phyloP scores from a whole-genome alignment of 1,284 basidiomycete genomes.

The Ceratobasidium papillatum region DNA sequence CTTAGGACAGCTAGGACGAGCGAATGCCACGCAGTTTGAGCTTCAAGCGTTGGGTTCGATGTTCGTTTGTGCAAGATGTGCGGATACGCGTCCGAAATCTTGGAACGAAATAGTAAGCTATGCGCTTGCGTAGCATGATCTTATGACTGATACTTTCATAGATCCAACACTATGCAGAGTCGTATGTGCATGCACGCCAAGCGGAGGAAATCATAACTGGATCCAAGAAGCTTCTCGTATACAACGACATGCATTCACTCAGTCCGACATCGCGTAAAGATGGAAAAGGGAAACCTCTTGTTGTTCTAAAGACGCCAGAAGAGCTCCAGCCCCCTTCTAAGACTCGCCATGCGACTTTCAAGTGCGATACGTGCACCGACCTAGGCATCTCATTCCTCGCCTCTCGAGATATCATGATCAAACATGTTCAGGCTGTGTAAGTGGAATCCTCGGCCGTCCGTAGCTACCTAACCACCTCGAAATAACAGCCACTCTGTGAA shows the following conservation, averaged over 20 bases:
- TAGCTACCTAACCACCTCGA: too few relatives aligned
- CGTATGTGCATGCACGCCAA: neutral
- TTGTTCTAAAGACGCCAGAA: neutral
- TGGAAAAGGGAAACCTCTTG: neutral
- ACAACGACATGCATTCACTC: neutral
- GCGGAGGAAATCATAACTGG: neutral
- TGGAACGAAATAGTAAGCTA: constrained; percentile 11
- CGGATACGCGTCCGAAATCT: neutral
- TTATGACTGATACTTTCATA: neutral
- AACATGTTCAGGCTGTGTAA: constrained; percentile 6
- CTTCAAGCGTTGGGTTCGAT: neutral
- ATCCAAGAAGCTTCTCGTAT: neutral
- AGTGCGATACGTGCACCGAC: neutral
- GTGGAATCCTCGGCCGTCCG: too few relatives aligned
- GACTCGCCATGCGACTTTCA: neutral
- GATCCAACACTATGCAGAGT: constrained; percentile 6
- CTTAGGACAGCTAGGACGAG: neutral
- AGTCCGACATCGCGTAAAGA: neutral
- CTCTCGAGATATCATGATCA: neutral
- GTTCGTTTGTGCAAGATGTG: constrained; percentile 9
- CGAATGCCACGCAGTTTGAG: constrained; percentile 15
- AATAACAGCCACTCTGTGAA: too few relatives aligned
- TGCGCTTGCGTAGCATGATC: neutral
- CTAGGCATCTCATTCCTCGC: neutral
- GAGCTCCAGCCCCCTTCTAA: neutral